A percentile compares a stretch with the other conserved stretches of the same genome.
Conservation (phyloP, 1,284 basidiomycete genomes). For the Chiua sp. region DNA sequence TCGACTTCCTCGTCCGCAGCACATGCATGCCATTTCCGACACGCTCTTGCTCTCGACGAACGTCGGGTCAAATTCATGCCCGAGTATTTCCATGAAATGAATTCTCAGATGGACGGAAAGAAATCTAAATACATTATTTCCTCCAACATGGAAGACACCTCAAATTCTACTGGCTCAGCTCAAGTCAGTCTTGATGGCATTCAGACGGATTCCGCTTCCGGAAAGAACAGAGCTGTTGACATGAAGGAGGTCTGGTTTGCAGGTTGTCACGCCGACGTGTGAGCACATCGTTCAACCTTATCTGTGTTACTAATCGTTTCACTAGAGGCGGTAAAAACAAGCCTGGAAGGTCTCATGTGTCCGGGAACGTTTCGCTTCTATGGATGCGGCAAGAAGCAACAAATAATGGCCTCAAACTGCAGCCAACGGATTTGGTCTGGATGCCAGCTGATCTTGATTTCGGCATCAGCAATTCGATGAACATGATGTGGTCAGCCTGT, state of each 20-base stretch:
- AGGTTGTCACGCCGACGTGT: slow-evolving; percentile 41
- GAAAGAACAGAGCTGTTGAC: slow-evolving; percentile 1
- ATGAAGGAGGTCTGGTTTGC: slow-evolving; percentile 36
- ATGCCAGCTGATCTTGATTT: slow-evolving; percentile 29
- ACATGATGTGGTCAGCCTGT: slow-evolving; percentile 19
- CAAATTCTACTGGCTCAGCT: background rate
- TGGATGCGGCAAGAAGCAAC: slow-evolving; percentile 36
- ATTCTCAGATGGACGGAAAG: slow-evolving; percentile 8
- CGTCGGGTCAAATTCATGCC: slow-evolving; percentile 47
- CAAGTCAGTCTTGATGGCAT: background rate
- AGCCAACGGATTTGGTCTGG: slow-evolving; percentile 32
- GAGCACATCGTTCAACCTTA: background rate
- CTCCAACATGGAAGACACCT: background rate
- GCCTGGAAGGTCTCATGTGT: slow-evolving; percentile 13
- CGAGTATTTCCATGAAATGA: slow-evolving; percentile 39
- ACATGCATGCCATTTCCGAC: slow-evolving; percentile 44
- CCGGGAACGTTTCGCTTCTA: slow-evolving; percentile 30
- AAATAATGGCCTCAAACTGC: slow-evolving; percentile 24
- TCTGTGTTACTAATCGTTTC: background rate
- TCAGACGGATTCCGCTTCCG: background rate
- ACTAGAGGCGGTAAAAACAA: slow-evolving; percentile 28
- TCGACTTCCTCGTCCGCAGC: slow-evolving; percentile 18
- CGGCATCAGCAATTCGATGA: slow-evolving; percentile 25
- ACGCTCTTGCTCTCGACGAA: slow-evolving; percentile 49
- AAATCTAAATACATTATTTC: slow-evolving; percentile 16